A percentile compares a stretch with the other conserved stretches of the same genome.
Conservation (phyloP, 805 yeast species). For the Pichia exigua region DNA sequence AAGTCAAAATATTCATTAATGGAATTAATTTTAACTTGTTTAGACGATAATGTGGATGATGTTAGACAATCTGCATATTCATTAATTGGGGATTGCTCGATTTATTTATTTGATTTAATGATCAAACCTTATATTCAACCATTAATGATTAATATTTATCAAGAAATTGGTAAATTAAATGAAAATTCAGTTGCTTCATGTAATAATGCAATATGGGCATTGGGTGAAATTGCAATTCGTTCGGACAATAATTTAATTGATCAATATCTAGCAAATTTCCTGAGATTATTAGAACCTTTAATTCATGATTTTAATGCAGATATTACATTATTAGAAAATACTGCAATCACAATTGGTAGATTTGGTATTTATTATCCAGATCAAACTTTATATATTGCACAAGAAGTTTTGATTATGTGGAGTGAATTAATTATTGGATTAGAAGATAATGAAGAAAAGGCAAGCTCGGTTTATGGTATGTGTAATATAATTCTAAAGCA, state of each 20-base stretch:
- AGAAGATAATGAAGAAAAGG: conserved; percentile 82
- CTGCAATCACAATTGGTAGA: conserved; percentile 85
- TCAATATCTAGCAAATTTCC: conserved; percentile 47
- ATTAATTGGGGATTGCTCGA: conserved; percentile 81
- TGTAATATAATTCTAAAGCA: conserved; percentile 55
- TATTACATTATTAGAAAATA: conserved; percentile 70
- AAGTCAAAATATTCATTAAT: conserved; percentile 33
- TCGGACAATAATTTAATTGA: conserved; percentile 36
- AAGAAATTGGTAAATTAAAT: conserved; percentile 50
- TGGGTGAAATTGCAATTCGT: conserved; percentile 78
- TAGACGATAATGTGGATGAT: conserved; percentile 71
- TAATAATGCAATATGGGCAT: conserved; percentile 89
- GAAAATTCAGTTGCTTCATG: conserved; percentile 50
- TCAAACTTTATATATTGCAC: conserved; percentile 17
- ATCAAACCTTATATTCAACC: conserved; percentile 42
- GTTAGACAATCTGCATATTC: conserved; percentile 94
- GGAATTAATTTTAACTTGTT: conserved; percentile 56
- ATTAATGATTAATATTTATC: conserved; percentile 57
- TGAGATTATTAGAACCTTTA: conserved; percentile 52
- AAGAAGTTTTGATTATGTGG: conserved; percentile 56
- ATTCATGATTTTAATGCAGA: conserved; percentile 47
- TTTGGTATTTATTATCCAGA: conserved; percentile 61
- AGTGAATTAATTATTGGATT: conserved; percentile 56
- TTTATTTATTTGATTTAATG: conserved; percentile 39
- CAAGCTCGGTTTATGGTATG: conserved; percentile 80